Conservation (phyloP, 1,139 yeast species). For the Keqinozyma sinolaborantium region DNA sequence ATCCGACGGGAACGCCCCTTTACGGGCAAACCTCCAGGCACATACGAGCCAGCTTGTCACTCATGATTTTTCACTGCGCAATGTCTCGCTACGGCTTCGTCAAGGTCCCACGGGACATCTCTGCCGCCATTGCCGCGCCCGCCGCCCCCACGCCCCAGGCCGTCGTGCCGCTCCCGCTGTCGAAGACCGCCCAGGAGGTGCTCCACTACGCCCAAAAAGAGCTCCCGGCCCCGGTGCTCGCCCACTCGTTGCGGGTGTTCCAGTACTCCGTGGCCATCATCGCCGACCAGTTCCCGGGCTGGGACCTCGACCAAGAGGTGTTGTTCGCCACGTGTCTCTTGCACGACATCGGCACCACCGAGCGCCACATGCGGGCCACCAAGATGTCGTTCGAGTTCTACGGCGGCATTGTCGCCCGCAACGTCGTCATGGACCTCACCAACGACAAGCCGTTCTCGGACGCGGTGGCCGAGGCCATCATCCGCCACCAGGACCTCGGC, state of each 20-base stretch:
- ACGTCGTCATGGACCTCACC: constrained; percentile 22
- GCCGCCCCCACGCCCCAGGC: constrained; percentile 23
- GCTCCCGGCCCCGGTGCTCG: constrained; percentile 23
- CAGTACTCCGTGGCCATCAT: constrained; percentile 31
- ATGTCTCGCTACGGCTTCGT: constrained; percentile 33
- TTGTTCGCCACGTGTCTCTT: constrained; percentile 30
- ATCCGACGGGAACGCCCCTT: background rate
- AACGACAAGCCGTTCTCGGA: constrained; percentile 28
- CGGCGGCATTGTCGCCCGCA: constrained; percentile 32
- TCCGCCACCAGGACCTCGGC: constrained; percentile 37
- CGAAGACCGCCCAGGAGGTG: constrained; percentile 17
- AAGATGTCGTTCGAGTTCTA: constrained; percentile 37
- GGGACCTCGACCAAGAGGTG: constrained; percentile 31
- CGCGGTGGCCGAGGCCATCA: constrained; percentile 37
- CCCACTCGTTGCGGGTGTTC: constrained; percentile 33
- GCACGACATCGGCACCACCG: constrained; percentile 37
- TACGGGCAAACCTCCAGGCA: constrained; percentile 1
- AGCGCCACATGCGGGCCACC: constrained; percentile 31
- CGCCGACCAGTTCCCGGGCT: constrained; percentile 31
- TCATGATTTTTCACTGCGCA: constrained; percentile 4
- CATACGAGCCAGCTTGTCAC: constrained; percentile 11
- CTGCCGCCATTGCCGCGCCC: constrained; percentile 23
- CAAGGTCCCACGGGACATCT: constrained; percentile 27
- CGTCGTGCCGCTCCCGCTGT: constrained; percentile 17
- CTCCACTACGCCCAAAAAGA: constrained; percentile 22